Evolutionary conservation across 1,139 yeast species (phyloP), one percentile per base, ranked within the genome.

Genomic region (Scheffersomyces cryptocercus): DNA sequence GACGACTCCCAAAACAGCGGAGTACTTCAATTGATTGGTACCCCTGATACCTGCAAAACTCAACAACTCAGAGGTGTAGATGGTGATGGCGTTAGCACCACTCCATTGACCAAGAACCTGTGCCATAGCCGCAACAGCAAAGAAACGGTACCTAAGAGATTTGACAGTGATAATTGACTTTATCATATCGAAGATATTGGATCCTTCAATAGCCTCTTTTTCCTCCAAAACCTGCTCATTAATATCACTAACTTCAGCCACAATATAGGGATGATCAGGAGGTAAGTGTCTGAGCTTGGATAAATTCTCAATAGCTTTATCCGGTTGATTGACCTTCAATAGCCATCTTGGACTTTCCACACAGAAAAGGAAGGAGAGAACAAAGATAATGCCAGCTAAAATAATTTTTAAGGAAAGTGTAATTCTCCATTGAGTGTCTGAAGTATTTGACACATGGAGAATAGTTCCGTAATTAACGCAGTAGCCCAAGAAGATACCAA

Each of bases 31-130:
- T 16, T 54, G 56, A 14, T 69, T 70, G 6, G 66, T 55, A 20
- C 72, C 74, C 9, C 51, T 43, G 38, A 68, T 59, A 44, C 86
- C 86, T 42, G 77, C 73, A 43, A 79, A 67, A 29, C 68, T 68
- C 55, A 82, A 80, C 45, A 82, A 68, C 46, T 77, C 77, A 15
- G 82, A 74, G 15, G 86, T 79, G 48, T 62, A 55, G 26, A 65
- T 61, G 24, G 75, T 70, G 38, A 59, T 54, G 2, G 85, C 80
- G 50, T 80, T 81, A 24, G 85, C 82, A 40, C 87, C 87, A 37
- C 81, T 68, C 79, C 84, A 79, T 62, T 82, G 86, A 38, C 82
- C 81, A 43, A 82, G 66, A 37, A 82, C 47, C 52, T 81, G 82
- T 14, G 79, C 67, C 38, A 66, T 54, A 37, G 73, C 59, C 12